Evolutionary conservation across 176 grass and related monocot genomes (phyloP).

Genomic region (Aegilops longissima): DNA sequence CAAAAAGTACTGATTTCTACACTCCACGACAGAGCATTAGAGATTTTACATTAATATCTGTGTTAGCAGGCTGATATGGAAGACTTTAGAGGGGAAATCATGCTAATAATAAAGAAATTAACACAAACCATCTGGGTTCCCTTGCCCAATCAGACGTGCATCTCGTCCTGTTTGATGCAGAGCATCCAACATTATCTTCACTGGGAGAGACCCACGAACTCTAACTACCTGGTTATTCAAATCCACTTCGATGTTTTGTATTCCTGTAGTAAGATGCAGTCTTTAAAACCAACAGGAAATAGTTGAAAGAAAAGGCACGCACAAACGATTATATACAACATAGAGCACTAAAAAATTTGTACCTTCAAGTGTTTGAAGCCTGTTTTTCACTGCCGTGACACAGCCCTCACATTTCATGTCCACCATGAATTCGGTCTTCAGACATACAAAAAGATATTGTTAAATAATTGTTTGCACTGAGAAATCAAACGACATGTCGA

Average conservation of each 20-base stretch:
- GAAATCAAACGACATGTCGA: not conserved
- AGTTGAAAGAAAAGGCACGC: slow-evolving; percentile 3
- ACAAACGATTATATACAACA: not conserved
- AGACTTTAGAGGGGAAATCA: not conserved
- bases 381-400: slow-evolving; percentile 69
- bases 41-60: not conserved
- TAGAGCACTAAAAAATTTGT: not conserved
- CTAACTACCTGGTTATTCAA: slow-evolving; percentile 86
- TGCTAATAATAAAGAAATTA: slow-evolving; percentile 8
- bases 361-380: slow-evolving; percentile 80
- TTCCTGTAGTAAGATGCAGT: slow-evolving; percentile 45
- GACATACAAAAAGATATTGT: slow-evolving; percentile 26
- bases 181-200: slow-evolving; percentile 81
- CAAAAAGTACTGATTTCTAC: not conserved
- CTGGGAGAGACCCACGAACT: slow-evolving; percentile 73
- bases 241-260: slow-evolving; percentile 87
- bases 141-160: slow-evolving; percentile 89
- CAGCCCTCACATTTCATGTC: slow-evolving; percentile 97
- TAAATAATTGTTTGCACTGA: not conserved
- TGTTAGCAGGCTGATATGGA: not conserved
- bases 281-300: slow-evolving; percentile 16
- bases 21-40: not conserved
- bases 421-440: slow-evolving; percentile 98
- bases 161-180: slow-evolving; percentile 65
- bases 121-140: slow-evolving; percentile 80